Evolutionary conservation across 2,329 filamentous ascomycete genomes (phyloP).

Genomic region (Fusarium sp.): DNA sequence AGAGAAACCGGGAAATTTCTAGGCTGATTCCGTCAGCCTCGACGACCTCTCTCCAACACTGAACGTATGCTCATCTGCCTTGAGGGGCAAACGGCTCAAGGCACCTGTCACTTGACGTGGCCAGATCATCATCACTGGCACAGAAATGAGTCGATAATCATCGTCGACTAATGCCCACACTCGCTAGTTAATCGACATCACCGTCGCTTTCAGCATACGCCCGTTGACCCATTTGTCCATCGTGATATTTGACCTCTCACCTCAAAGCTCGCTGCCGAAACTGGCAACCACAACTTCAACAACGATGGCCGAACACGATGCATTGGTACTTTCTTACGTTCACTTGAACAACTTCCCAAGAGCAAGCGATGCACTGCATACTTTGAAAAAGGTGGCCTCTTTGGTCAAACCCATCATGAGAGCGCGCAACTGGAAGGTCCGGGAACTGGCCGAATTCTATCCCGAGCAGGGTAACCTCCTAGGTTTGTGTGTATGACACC

Average conservation of each 20-base stretch:
- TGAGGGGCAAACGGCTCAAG: constrained; percentile 30
- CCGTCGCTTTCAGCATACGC: constrained; percentile 1
- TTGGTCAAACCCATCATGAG: constrained; percentile 96
- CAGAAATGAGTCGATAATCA: neutral
- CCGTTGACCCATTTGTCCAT: constrained; percentile 4
- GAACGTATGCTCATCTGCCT: constrained; percentile 18
- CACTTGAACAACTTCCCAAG: constrained; percentile 58
- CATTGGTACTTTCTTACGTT: constrained; percentile 57
- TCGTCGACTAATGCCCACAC: neutral
- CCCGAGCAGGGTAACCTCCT: constrained; percentile 76
- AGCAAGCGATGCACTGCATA: constrained; percentile 61
- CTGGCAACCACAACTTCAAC: neutral
- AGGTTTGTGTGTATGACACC: constrained; percentile 55
- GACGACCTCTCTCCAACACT: neutral
- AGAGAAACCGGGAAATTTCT: constrained; percentile 36
- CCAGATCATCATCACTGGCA: constrained; percentile 6
- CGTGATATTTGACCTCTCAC: constrained; percentile 14
- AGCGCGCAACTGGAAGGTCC: constrained; percentile 80
- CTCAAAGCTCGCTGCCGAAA: neutral
- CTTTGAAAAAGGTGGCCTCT: constrained; percentile 81
- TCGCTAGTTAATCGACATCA: constrained; percentile 9
- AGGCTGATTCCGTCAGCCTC: constrained; percentile 36
- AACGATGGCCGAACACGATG: constrained; percentile 48
- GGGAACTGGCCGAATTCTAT: constrained; percentile 83
- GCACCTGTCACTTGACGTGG: constrained; percentile 41